Evolutionary conservation across 1,284 basidiomycete genomes (phyloP).

Genomic region (Trichosporon asahii): DNA sequence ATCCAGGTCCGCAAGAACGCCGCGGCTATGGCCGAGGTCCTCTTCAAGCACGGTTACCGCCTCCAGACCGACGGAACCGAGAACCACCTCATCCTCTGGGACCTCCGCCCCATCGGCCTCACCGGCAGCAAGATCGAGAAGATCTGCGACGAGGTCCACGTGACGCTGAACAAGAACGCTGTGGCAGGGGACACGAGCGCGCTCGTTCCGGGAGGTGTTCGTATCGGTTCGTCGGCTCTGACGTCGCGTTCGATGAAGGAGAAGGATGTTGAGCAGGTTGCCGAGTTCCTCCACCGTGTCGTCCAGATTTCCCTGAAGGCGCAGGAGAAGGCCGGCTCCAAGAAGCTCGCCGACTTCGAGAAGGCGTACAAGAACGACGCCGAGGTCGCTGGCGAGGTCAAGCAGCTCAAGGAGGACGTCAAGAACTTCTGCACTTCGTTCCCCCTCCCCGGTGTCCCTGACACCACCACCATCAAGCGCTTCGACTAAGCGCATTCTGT

Average conservation of each 20-base stretch:
- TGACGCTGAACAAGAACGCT: slow-evolving; percentile 75
- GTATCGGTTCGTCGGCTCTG: slow-evolving; percentile 89
- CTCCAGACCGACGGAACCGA: slow-evolving; percentile 96
- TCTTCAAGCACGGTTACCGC: slow-evolving; percentile 79
- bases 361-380: slow-evolving; percentile 62
- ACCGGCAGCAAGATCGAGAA: slow-evolving; percentile 99
- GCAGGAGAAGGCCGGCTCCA: slow-evolving; percentile 92
- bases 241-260: slow-evolving; percentile 93
- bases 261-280: slow-evolving; percentile 75
- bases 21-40: slow-evolving; percentile 65
- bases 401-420: slow-evolving; percentile 36
- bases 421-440: slow-evolving; percentile 73
- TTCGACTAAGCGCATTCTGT: slow-evolving; percentile 19
- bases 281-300: slow-evolving; percentile 84
- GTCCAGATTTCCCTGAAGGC: slow-evolving; percentile 80
- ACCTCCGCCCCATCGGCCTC: slow-evolving; percentile 88
- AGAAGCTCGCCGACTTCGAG: slow-evolving; percentile 95
- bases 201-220: slow-evolving; percentile 94
- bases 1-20: slow-evolving; percentile 91
- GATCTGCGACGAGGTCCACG: slow-evolving; percentile 93
- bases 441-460: slow-evolving; percentile 85
- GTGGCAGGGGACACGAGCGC: slow-evolving; percentile 59
- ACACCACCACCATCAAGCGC: slow-evolving; percentile 52
- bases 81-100: slow-evolving; percentile 98
- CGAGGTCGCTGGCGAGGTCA: background rate